Evolutionary conservation across 306 rosid genomes (phyloP), one percentile per base, ranked within the genome.

Genomic region (Vicia villosa): DNA sequence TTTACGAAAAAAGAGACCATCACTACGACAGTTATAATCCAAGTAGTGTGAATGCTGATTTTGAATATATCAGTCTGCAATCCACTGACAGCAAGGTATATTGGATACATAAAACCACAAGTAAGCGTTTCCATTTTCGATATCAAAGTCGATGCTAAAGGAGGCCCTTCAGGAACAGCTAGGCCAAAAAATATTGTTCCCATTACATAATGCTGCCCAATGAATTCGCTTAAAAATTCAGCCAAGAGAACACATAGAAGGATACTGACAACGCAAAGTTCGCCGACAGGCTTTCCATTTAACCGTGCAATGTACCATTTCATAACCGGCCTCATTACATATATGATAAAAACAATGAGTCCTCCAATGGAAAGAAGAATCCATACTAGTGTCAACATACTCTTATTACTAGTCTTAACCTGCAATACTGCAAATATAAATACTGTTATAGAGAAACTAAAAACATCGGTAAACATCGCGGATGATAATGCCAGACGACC

Each of bases 161-260:
- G 96, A 2, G 90, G 90, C 6, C 95, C 95, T 59, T 69, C 81
- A 2, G 95, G 95, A 58, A 88, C 64, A 43, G 41, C 77, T 26
- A 80, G 63, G 30, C 96, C 96, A 1, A 87, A 66, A 64, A 81
- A 1, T 4, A 90, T 50, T 4, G 90, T 86, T 63, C 96, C 95
- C 46, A 81, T 20, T 1, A 54, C 15, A 64, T 34, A 87, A 81
- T 87, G 95, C 19, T 87, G 90, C 9, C 95, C 91, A 5, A 85
- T 4, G 13, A 74, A 0, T 45, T 90, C 95, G 21, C 86, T 71
- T 2, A 77, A 0, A 24, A 90, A 30, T 15, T 72, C 83, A 32
- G 50, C 0, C 3, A 79, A 2, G 2, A 83, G 57, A 52, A 85
- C 82, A 1, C 73, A 61, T 26, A 75, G 0, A 63, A 90, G 59